Evolutionary conservation across 1,284 basidiomycete species (phyloP), one percentile per base, ranked within the genome.

Genomic region (Boletus semigastroideus): DNA sequence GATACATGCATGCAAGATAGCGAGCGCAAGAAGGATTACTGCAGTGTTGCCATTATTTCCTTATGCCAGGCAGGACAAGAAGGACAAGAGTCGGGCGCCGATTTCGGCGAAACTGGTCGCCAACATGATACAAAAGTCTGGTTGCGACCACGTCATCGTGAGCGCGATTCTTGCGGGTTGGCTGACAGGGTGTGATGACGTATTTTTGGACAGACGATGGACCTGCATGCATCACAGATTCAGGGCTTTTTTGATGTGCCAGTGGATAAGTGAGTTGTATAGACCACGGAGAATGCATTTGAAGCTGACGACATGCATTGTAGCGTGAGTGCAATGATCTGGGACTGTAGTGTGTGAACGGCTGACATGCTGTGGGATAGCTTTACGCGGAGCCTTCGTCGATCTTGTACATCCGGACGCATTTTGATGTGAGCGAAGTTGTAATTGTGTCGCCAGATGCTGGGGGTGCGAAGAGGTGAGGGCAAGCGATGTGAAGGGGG

Each of bases 221-320:
- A 97, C 74, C 75, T 98, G 63, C 94, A 98, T 69, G 94, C 95
- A 43, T 94, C 92, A n/a, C 95, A 97, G 69, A 98, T 98, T 59
- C 95, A 99, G 74, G 97, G 97, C 33, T 99, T 99, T 79, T 99
- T 99, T 72, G 96, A 99, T 72, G 96, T 98, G n/a, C 97, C 97
- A 16, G 96, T 99, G 57, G 96, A 99, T 80, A 98, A 98, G 94
- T 97, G 71, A 82, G 93, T 85, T 40, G 42, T 46, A 47, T 49
- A 33, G 39, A 14, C 34, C 30, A 20, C 25, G 55, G 44, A 28
- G 47, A 46, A 31, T 48, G 53, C 39, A 43, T 56, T 17, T 28
- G 44, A 63, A 40, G 56, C 67, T 64, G 54, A 70, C 28, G 16
- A 33, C 8, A 42, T 5, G 40, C 22, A 51, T 19, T 52, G 34